Percentiles rank a stretch among this genome's conserved stretches.
Conservation (phyloP, 495 filamentous ascomycete species). For the Tuber indicum region DNA sequence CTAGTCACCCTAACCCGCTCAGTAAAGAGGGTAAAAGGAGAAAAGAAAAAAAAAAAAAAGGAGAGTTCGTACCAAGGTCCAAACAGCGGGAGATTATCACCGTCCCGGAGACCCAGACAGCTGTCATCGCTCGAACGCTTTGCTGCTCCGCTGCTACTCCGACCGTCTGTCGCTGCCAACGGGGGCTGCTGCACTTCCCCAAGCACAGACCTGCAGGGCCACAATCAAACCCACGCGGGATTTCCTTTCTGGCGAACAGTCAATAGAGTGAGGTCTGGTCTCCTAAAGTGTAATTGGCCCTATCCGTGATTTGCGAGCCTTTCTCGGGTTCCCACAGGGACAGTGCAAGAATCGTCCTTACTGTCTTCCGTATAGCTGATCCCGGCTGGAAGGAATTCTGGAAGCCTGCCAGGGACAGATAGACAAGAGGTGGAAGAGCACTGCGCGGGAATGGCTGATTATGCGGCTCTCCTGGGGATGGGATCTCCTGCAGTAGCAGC, state of each 20-base stretch:
- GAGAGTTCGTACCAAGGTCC: slow-evolving; percentile 32
- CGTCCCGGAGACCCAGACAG: slow-evolving; percentile 29
- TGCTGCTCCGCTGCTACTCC: neutral
- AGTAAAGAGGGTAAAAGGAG: neutral
- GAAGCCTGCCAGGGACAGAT: slow-evolving; percentile 36
- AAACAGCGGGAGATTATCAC: slow-evolving; percentile 32
- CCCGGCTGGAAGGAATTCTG: slow-evolving; percentile 34
- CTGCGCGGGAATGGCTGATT: slow-evolving; percentile 36
- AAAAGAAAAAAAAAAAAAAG: neutral
- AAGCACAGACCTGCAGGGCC: slow-evolving; percentile 38
- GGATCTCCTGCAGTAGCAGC: slow-evolving; percentile 35
- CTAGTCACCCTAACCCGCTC: neutral
- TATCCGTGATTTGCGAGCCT: slow-evolving; percentile 11
- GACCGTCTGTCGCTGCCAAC: slow-evolving; percentile 1
- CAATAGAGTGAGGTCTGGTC: slow-evolving; percentile 29
- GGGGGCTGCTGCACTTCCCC: slow-evolving; percentile 32
- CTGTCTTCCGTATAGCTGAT: slow-evolving; percentile 36
- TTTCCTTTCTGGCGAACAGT: slow-evolving; percentile 39
- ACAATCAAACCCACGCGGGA: slow-evolving; percentile 28
- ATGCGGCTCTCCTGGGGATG: slow-evolving; percentile 39
- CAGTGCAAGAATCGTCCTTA: slow-evolving; percentile 32
- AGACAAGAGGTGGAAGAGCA: slow-evolving; percentile 10
- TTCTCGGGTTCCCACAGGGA: slow-evolving; percentile 31
- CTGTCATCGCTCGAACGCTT: slow-evolving; percentile 30
- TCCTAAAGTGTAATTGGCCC: slow-evolving; percentile 34